phyloP scores from a whole-genome alignment of 257 asterid genomes.

The Schizonepeta tenuifolia region DNA sequence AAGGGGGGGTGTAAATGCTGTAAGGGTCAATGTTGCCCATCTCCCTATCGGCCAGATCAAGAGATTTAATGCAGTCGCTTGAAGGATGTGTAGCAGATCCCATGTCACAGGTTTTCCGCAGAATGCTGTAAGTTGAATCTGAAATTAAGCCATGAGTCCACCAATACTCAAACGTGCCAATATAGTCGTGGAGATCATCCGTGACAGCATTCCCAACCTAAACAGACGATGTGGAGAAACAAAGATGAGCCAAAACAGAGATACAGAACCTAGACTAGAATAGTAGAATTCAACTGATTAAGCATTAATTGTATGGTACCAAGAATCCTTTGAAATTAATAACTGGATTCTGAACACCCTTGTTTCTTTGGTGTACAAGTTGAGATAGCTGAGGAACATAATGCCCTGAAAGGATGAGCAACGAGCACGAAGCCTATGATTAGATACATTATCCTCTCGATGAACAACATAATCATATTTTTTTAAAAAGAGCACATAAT shows the following conservation, averaged over 20 bases:
- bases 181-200: constrained; percentile 78
- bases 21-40: constrained; percentile 88
- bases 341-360: constrained; percentile 72
- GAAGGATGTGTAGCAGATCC: constrained; percentile 92
- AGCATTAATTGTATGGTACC: constrained; percentile 48
- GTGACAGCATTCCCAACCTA: constrained; percentile 99
- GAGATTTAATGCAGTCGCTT: constrained; percentile 58
- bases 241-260: constrained; percentile 26
- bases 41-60: constrained; percentile 62
- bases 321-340: constrained; percentile 90
- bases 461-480: not conserved
- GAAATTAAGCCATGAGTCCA: constrained; percentile 98
- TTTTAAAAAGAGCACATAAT: not conserved
- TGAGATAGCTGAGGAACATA: constrained; percentile 95
- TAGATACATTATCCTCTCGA: constrained; percentile 22
- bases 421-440: constrained; percentile 12
- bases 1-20: constrained; percentile 84
- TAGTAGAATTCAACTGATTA: not conserved
- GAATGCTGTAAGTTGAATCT: constrained; percentile 80
- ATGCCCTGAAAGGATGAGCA: constrained; percentile 64
- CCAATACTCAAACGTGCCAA: constrained; percentile 99
- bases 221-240: constrained; percentile 15
- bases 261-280: not conserved
- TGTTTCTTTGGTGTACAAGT: constrained; percentile 63
- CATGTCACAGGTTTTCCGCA: constrained; percentile 55